Evolutionary conservation across 2,329 filamentous ascomycete species (phyloP), one percentile per base, ranked within the genome.

Genomic region (Kalaharituber pfeilii): DNA sequence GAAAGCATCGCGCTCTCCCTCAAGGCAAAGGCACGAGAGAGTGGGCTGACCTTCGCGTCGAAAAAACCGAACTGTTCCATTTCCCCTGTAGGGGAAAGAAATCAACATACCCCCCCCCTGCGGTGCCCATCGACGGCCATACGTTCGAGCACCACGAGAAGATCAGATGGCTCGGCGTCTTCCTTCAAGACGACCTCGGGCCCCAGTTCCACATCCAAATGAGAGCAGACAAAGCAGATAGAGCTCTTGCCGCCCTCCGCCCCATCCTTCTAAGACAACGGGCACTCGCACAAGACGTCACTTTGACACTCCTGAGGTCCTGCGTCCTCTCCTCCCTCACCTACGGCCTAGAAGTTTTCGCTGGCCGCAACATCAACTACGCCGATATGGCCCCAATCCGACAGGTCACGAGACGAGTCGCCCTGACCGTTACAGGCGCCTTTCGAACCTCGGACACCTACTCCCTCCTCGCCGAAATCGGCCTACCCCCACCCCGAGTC

Each of bases 301-400:
- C n/a, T n/a, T n/a, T n/a, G n/a, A n/a, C n/a, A n/a, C n/a, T n/a
- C n/a, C n/a, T n/a, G n/a, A n/a, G n/a, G n/a, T n/a, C n/a, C n/a
- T n/a, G n/a, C n/a, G n/a, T n/a, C n/a, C n/a, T 27, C 49, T 55
- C 29, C 22, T 22, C 30, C 42, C 25, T 51, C 18, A 54, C 50
- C 9, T 54, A 54, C 47, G 13, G 22, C 27, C 22, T 33, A 22
- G 28, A 51, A 24, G 30, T 47, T 9, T 25, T 47, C 11, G 11
- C 39, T 26, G 5, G 15, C 27, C n/a, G 9, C 45, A 42, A 45
- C 30, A 26, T 47, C 45, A 45, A 36, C 50, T 36, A n/a, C 50
- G 44, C 50, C 39, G 20, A 20, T 42, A 22, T n/a, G 20, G 28
- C 27, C 13, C 39, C 30, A 5, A 39, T 27, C 39, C n/a, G n/a